phyloP scores from a whole-genome alignment of 176 grass and related monocot genomes.

The Metroxylon sagu region DNA sequence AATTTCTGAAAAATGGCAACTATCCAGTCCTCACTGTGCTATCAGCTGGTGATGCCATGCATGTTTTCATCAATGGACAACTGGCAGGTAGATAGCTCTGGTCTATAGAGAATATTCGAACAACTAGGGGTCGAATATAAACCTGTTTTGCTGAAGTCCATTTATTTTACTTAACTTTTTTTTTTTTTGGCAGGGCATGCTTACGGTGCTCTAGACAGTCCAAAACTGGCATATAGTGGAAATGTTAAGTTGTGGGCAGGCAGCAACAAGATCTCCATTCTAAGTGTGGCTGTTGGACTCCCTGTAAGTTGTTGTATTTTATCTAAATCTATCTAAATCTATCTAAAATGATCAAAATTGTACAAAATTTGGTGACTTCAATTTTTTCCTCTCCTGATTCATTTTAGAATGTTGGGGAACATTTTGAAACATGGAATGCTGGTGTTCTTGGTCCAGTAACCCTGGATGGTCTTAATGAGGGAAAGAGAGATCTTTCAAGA shows the following conservation, averaged over 20 bases:
- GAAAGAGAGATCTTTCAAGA: slow-evolving; percentile 60
- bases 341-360: background rate
- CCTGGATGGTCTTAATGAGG: slow-evolving; percentile 47
- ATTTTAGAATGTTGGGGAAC: slow-evolving; percentile 62
- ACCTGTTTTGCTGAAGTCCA: no score
- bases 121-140: no score
- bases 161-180: no score
- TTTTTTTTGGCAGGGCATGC: slow-evolving; percentile 33
- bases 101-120: background rate
- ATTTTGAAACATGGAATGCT: slow-evolving; percentile 76
- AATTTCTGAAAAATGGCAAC: slow-evolving; percentile 47
- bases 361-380: background rate
- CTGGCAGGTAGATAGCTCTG: slow-evolving; percentile 11
- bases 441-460: slow-evolving; percentile 78
- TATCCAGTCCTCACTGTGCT: slow-evolving; percentile 53
- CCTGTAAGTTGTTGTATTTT: slow-evolving; percentile 38
- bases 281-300: slow-evolving; percentile 78
- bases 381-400: slow-evolving; percentile 1
- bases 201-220: slow-evolving; percentile 40
- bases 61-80: slow-evolving; percentile 78
- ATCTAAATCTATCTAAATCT: background rate
- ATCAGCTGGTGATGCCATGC: slow-evolving; percentile 72
- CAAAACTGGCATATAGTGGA: slow-evolving; percentile 43
- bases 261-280: slow-evolving; percentile 86
- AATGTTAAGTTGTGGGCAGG: slow-evolving; percentile 69